phyloP scores from a whole-genome alignment of 805 yeast genomes.

The Sugiyamaella boreocaroliniensis region DNA sequence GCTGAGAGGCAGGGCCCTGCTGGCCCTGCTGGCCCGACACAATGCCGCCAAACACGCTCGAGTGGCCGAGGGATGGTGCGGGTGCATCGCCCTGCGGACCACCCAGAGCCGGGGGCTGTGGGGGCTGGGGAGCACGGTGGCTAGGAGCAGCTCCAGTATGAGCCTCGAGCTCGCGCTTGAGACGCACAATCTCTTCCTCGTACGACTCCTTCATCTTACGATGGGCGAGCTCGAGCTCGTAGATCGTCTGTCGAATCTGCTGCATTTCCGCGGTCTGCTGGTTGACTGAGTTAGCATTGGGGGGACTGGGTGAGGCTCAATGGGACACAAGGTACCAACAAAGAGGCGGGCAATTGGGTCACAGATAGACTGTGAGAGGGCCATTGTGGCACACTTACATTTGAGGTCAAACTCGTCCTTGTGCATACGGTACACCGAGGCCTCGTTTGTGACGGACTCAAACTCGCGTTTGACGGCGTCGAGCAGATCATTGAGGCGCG shows the following conservation, averaged over 20 bases:
- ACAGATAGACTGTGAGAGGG: too few species aligned
- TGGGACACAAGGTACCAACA: too few species aligned
- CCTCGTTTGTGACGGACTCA: conserved; percentile 76
- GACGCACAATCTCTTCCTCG: conserved; percentile 82
- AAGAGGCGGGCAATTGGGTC: background rate
- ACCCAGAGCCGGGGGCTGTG: conserved; percentile 11
- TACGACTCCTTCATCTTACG: conserved; percentile 92
- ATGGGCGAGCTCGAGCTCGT: conserved; percentile 90
- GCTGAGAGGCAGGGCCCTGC: background rate
- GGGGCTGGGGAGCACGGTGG: conserved; percentile 39
- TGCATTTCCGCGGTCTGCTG: conserved; percentile 93
- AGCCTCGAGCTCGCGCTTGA: conserved; percentile 79
- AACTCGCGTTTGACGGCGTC: conserved; percentile 92
- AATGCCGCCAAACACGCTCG: conserved; percentile 30
- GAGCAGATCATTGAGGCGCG: conserved; percentile 63
- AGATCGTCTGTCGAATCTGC: conserved; percentile 88
- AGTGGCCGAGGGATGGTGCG: conserved; percentile 26
- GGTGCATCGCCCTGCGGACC: conserved; percentile 12
- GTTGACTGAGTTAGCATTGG: conserved; percentile 36
- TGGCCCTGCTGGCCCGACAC: conserved; percentile 26
- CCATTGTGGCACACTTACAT: conserved; percentile 26
- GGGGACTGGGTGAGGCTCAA: too few species aligned
- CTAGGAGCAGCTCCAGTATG: conserved; percentile 55
- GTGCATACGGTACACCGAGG: conserved; percentile 76
- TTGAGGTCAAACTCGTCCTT: conserved; percentile 90